Evolutionary conservation across 306 rosid genomes (phyloP), one percentile per base, ranked within the genome.

Genomic region (Acacia crassicarpa): DNA sequence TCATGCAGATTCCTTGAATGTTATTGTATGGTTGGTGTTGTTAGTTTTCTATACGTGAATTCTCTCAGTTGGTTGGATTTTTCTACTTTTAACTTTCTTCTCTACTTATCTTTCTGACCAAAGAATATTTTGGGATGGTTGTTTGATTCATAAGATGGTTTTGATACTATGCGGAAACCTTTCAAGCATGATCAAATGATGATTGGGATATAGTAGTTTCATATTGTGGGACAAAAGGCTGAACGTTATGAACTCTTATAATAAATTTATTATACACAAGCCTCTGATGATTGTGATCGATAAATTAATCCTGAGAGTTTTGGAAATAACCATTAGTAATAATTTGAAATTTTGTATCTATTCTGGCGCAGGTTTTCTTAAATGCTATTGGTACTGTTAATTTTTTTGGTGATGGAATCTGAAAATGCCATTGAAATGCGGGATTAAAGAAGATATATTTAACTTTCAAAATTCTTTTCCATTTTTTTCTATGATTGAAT

Each of bases 311-410:
- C 65, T 30, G 71, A 40, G 67, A 53, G 35, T 12, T 75, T 54
- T 54, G 14, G 61, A 62, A 75, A n/a, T 14, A 6, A 67, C 67
- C 41, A 1, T 15, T 40, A 25, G 53, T 41, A 49, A 25, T 7
- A 48, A 77, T 33, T 82, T 82, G n/a, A 13, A 68, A 22, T 75
- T 54, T 45, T 19, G 27, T 75, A 67, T 82, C 27, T 43, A 38
- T 54, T 48, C 20, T 27, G 71, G 62, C 68, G 65, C n/a, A 51
- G 54, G 40, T 40, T 19, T 54, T 56, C 76, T 30, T 35, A 67
- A 33, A 33, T 43, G 33, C 23, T 63, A 2, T 46, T 14, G 8
- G 20, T 41, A 4, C 43, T 20, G 19, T 23, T 25, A 20, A 23
- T 45, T 7, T 46, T 72, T 72, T 15, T 25, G 49, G 62, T 67